Percentiles rank a stretch among this genome's conserved stretches.
Conservation (phyloP, 441 rosid genomes). For the Pelargonium fulgidum region DNA sequence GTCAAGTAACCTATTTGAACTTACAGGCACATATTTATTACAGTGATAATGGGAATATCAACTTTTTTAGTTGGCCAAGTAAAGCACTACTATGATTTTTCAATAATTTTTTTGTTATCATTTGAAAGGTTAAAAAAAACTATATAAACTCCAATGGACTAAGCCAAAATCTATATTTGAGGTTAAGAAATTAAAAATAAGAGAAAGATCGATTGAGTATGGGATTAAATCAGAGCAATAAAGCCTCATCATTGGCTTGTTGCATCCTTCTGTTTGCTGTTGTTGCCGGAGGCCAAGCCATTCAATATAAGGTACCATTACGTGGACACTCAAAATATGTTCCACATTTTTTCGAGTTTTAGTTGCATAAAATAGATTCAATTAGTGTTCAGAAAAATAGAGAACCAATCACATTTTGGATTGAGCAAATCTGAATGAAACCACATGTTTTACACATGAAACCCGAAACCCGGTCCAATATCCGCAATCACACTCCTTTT, state of each 20-base stretch:
- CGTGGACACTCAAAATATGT: too few relatives aligned
- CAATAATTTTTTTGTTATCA: background rate
- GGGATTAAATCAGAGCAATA: slow-evolving; percentile 17
- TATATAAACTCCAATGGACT: slow-evolving; percentile 13
- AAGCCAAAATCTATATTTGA: background rate
- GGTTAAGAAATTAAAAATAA: background rate
- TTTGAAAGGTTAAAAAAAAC: slow-evolving; percentile 9
- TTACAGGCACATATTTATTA: too few relatives aligned
- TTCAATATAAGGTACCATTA: background rate
- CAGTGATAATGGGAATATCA: background rate
- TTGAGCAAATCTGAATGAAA: too few relatives aligned
- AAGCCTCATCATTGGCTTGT: slow-evolving; percentile 21
- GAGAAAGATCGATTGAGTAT: background rate
- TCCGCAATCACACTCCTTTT: too few relatives aligned
- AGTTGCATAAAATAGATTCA: too few relatives aligned
- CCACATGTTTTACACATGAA: too few relatives aligned
- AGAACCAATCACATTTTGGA: too few relatives aligned
- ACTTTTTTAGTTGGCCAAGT: slow-evolving; percentile 25
- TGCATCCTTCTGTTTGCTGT: slow-evolving; percentile 29
- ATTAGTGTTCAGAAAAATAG: too few relatives aligned
- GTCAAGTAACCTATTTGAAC: slow-evolving; percentile 15
- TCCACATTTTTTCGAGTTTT: too few relatives aligned
- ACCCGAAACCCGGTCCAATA: too few relatives aligned
- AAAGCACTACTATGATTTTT: slow-evolving; percentile 18
- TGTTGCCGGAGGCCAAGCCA: slow-evolving; percentile 25